Evolutionary conservation across 1,284 basidiomycete species (phyloP).

Genomic region (Wallemia mellicola): DNA sequence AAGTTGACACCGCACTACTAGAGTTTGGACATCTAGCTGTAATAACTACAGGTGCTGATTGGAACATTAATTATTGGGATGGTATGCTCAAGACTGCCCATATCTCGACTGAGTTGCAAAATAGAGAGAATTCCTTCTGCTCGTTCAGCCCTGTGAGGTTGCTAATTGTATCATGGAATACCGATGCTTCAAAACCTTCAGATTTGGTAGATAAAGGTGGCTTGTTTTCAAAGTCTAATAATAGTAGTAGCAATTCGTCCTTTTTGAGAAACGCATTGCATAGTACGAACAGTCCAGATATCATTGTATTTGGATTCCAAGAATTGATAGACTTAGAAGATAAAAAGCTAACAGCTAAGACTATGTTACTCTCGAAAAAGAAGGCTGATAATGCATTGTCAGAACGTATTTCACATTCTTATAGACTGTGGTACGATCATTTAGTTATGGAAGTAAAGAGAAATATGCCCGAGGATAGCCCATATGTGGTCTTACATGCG

Average conservation of each 20-base stretch:
- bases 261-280: conserved; percentile 41
- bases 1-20: conserved; percentile 23
- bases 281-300: conserved; percentile 45
- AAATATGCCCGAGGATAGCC: conserved; percentile 31
- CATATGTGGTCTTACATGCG: conserved; percentile 50
- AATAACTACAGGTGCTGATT: conserved; percentile 46
- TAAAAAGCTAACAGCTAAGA: conserved; percentile 69
- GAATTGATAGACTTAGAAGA: conserved; percentile 83
- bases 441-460: conserved; percentile 38
- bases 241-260: conserved; percentile 25
- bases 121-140: conserved; percentile 45
- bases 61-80: conserved; percentile 56
- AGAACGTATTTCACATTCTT: conserved; percentile 50
- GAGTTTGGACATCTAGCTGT: conserved; percentile 29
- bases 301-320: conserved; percentile 80
- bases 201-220: conserved; percentile 19
- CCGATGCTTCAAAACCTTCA: conserved; percentile 58
- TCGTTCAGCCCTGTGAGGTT: conserved; percentile 43
- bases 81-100: conserved; percentile 31
- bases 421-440: conserved; percentile 61
- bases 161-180: conserved; percentile 77
- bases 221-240: neutral
- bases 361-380: conserved; percentile 40
- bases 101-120: conserved; percentile 38
- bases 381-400: conserved; percentile 25